Base-by-base conservation (phyloP, 306 rosid species). In the Carpinus fangiana region DNA sequence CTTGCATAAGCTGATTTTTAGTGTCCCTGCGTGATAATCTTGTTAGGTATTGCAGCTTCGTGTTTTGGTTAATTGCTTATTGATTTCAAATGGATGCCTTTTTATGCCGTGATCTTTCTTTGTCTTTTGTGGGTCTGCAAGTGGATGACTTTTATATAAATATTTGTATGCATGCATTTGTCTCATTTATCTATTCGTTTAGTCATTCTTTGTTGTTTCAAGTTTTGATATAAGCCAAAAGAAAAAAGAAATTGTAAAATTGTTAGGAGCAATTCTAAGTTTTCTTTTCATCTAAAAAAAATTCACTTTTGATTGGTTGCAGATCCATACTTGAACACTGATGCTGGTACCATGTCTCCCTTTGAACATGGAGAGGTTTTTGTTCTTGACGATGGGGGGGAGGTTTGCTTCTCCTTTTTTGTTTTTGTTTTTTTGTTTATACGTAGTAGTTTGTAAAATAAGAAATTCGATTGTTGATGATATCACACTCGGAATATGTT, bases 281-380 rank as follows among this genome's bases (percentile, higher is more conserved):
- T 23, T 17, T 16, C 20, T 38, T 57, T 80, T 36, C 52, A 72
- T 56, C 50, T 23, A 23, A 23, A 26, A 23, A 48, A 17, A 54
- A 50, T 72, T 55, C 34, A 64, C 74, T 43, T 6, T 11, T 78
- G 5, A 64, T 76, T 2, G 31, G 5, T 67, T 84, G 78, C 84
- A 96, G 99, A 96, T 89, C 99, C 98, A 3, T 96, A 96, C 87
- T 85, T 96, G 91, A 96, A 96, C 62, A 96, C 92, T 8, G 99
- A 96, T 83, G 98, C 99, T 8, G 99, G 99, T n/a, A 96, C 99
- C 81, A 93, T 96, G 99, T 96, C 99, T 86, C 99, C 99, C 21
- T 96, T 96, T 78, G 99, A 96, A 68, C 99, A 96, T n/a, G 99
- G 99, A 34, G 98, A 96, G 80, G 99, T 96, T 79, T 96, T 96